A percentile compares a stretch with the other conserved stretches of the same genome.
Conservation (phyloP, 306 rosid species). For the Argentina anserina region DNA sequence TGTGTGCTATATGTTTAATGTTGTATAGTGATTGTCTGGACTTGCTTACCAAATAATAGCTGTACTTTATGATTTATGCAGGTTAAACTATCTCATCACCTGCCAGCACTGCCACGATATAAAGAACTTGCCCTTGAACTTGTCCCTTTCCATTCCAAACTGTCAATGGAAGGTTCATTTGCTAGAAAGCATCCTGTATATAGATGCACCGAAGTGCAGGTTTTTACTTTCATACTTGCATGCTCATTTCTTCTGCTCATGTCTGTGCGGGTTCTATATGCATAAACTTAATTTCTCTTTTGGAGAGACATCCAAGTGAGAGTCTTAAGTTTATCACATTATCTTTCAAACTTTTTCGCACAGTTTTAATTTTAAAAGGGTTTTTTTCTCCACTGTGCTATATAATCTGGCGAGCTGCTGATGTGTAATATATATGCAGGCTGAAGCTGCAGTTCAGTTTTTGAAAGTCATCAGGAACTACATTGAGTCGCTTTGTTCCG, state of each 20-base stretch:
- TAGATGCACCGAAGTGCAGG: slow-evolving; percentile 91
- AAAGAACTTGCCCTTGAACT: slow-evolving; percentile 64
- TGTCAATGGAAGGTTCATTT: slow-evolving; percentile 42
- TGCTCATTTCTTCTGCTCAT: slow-evolving; percentile 8
- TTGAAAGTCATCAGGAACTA: slow-evolving; percentile 57
- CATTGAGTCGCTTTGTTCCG: slow-evolving; percentile 79
- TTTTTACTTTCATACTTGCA: slow-evolving; percentile 31
- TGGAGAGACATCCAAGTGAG: background rate
- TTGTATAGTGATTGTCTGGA: background rate
- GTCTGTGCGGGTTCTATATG: slow-evolving; percentile 1
- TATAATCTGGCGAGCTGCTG: slow-evolving; percentile 14
- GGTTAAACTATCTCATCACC: slow-evolving; percentile 53
- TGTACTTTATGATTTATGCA: slow-evolving; percentile 27
- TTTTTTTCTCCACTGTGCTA: background rate
- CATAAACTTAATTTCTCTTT: background rate
- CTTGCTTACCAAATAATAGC: background rate
- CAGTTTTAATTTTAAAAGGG: background rate
- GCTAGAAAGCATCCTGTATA: slow-evolving; percentile 81
- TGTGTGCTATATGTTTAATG: background rate
- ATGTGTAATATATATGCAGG: slow-evolving; percentile 45
- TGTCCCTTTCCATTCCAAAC: slow-evolving; percentile 66
- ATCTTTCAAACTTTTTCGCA: background rate
- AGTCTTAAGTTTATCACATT: background rate
- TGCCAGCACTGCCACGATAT: slow-evolving; percentile 73
- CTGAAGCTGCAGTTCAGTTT: slow-evolving; percentile 62